Percentiles rank a stretch among this genome's conserved stretches.
phyloP scores from a whole-genome alignment of 345 rosid species.

The Ceriops decandra region DNA sequence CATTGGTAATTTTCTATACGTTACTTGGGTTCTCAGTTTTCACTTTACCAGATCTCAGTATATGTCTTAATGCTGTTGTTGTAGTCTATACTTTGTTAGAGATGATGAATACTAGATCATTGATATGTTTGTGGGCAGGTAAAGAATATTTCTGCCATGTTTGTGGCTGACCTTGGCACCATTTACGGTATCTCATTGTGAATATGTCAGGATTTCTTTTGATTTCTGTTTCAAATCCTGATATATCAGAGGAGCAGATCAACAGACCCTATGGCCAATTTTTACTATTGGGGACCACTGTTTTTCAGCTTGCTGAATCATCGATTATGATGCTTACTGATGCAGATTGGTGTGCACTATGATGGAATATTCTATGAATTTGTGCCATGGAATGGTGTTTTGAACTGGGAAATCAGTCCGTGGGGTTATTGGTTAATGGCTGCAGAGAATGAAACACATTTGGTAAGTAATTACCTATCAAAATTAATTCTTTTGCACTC shows the following conservation, averaged over 20 bases:
- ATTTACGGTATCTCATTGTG: neutral
- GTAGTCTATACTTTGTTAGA: neutral
- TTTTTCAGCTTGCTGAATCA: neutral
- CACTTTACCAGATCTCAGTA: neutral
- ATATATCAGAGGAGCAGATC: neutral
- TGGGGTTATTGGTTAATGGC: conserved; percentile 87
- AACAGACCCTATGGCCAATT: neutral
- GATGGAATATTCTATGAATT: conserved; percentile 78
- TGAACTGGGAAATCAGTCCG: conserved; percentile 67
- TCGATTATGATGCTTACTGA: neutral
- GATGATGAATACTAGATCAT: too few relatives aligned
- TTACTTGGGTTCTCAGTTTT: neutral
- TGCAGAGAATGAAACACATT: conserved; percentile 67
- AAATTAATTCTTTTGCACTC: neutral
- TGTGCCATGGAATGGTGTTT: conserved; percentile 85
- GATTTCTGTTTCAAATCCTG: neutral
- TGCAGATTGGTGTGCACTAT: conserved; percentile 90
- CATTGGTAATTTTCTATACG: conserved; percentile 49
- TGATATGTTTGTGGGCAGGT: too few relatives aligned
- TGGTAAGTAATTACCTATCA: conserved; percentile 38
- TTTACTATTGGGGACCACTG: neutral
- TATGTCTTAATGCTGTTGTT: neutral
- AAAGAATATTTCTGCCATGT: neutral
- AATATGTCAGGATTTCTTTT: neutral
- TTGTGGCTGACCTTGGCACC: neutral